phyloP scores from a whole-genome alignment of 768 basidiomycete genomes.

The Hydnum rufescens region DNA sequence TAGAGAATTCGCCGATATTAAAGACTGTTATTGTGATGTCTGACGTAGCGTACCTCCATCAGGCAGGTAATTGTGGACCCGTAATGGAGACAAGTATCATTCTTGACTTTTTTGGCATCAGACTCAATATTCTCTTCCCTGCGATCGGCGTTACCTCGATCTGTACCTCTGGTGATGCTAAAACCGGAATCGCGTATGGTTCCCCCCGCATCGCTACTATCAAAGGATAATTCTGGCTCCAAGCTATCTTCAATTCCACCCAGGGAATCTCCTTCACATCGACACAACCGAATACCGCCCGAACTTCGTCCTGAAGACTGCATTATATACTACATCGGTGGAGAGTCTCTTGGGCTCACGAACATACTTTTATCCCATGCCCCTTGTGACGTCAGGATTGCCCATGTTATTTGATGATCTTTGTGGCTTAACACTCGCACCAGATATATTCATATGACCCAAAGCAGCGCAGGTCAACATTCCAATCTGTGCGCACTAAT shows the following conservation, averaged over 20 bases:
- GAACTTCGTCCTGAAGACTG: conserved; percentile 15
- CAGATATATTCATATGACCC: conserved; percentile 73
- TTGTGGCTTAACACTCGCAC: background rate
- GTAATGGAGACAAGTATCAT: too few species aligned
- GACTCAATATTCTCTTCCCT: too few species aligned
- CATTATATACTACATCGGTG: conserved; percentile 45
- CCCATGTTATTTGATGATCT: background rate
- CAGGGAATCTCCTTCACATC: background rate
- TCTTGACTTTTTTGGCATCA: too few species aligned
- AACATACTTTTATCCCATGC: conserved; percentile 78
- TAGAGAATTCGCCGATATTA: background rate
- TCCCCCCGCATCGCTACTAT: too few species aligned
- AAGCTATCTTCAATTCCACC: too few species aligned
- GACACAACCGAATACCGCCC: background rate
- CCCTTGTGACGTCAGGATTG: conserved; percentile 30
- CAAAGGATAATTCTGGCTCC: too few species aligned
- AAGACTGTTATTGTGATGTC: background rate
- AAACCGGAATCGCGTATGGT: too few species aligned
- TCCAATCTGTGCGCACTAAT: conserved; percentile 48
- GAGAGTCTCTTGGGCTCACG: conserved; percentile 57
- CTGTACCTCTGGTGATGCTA: too few species aligned
- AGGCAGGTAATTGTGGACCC: conserved; percentile 33
- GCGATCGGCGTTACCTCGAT: too few species aligned
- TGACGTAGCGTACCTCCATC: conserved; percentile 61
- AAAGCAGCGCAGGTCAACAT: conserved; percentile 21